Conservation (phyloP, 805 yeast genomes). For the Saccharomycopsis babjevae region DNA sequence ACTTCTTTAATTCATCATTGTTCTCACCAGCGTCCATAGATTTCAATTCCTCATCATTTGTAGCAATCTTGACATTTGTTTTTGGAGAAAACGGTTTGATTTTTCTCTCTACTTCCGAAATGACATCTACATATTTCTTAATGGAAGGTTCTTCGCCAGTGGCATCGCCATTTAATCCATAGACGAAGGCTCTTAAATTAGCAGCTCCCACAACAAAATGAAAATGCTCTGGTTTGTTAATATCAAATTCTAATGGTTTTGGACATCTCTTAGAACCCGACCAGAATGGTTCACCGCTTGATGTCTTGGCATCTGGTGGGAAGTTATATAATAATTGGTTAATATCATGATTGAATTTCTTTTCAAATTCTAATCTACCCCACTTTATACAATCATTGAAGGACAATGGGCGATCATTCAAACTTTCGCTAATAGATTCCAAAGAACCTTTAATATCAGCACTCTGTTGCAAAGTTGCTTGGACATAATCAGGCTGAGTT, state of each 20-base stretch:
- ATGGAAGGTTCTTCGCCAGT: slow-evolving; percentile 34
- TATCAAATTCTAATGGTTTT: slow-evolving; percentile 67
- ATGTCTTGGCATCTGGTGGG: slow-evolving; percentile 87
- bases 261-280: slow-evolving; percentile 97
- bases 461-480: slow-evolving; percentile 80
- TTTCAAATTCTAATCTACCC: slow-evolving; percentile 88
- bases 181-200: slow-evolving; percentile 79
- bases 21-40: slow-evolving; percentile 59
- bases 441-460: slow-evolving; percentile 85
- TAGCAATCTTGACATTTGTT: slow-evolving; percentile 70
- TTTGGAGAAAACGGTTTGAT: slow-evolving; percentile 67
- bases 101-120: slow-evolving; percentile 30
- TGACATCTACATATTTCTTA: slow-evolving; percentile 40
- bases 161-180: slow-evolving; percentile 73
- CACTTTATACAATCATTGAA: slow-evolving; percentile 92
- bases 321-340: slow-evolving; percentile 85
- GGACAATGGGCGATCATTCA: slow-evolving; percentile 72
- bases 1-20: slow-evolving; percentile 50
- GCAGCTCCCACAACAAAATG: slow-evolving; percentile 85
- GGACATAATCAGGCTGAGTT: slow-evolving; percentile 87
- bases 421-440: slow-evolving; percentile 66
- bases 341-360: slow-evolving; percentile 76
- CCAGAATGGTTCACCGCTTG: slow-evolving; percentile 93
- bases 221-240: slow-evolving; percentile 65
- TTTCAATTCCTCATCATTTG: slow-evolving; percentile 55